Conservation (phyloP, 1,139 yeast genomes). For the Suhomyces yuchorum region DNA sequence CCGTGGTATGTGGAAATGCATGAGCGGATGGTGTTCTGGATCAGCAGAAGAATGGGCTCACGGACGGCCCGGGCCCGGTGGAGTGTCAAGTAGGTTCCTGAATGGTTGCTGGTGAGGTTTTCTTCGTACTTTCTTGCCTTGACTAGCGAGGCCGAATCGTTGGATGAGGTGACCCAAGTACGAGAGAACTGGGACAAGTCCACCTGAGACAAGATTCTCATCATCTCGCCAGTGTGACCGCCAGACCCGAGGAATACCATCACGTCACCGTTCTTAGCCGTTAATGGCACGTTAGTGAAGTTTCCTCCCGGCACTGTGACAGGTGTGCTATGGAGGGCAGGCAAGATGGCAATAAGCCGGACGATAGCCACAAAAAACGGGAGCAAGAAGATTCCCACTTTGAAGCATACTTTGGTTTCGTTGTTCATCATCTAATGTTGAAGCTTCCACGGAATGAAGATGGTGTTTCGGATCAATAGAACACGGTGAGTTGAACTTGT, state of each 20-base stretch:
- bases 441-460: background rate
- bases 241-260: constrained; percentile 76
- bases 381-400: constrained; percentile 24
- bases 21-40: constrained; percentile 52
- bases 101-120: constrained; percentile 19
- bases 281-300: constrained; percentile 13
- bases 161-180: constrained; percentile 54
- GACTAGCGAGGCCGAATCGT: constrained; percentile 58
- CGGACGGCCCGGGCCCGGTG: constrained; percentile 81
- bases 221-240: constrained; percentile 97
- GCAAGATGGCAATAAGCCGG: constrained; percentile 34
- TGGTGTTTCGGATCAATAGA: background rate
- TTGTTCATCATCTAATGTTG: constrained; percentile 24
- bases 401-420: constrained; percentile 28
- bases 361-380: constrained; percentile 29
- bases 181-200: constrained; percentile 31
- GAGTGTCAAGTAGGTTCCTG: constrained; percentile 38
- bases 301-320: constrained; percentile 3
- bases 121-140: constrained; percentile 52
- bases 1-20: constrained; percentile 30
- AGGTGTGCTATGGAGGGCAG: constrained; percentile 21
- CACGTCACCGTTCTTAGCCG: constrained; percentile 29
- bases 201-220: constrained; percentile 55
- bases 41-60: constrained; percentile 56
- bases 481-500: background rate